These are phyloP conservation scores for Debaryomyces tyrocola DNA, from an alignment of 805 yeast genomes.

Conservation along the genomic window DNA sequence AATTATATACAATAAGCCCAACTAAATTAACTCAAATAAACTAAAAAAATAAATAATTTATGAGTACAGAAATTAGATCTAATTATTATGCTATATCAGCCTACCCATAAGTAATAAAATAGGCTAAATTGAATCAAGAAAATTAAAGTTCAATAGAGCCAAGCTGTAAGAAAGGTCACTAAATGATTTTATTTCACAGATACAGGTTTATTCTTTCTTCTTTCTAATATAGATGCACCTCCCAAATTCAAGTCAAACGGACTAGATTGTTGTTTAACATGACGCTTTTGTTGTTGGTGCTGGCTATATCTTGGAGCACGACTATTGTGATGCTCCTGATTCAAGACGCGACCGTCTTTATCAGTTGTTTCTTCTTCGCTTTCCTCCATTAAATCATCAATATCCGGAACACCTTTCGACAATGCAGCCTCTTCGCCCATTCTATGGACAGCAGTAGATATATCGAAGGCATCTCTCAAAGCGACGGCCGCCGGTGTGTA, in stretches of 20 bases:
- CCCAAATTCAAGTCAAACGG: constrained; percentile 47
- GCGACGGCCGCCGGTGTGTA: constrained; percentile 78
- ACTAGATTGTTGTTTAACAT: neutral
- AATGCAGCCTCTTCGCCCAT: constrained; percentile 64
- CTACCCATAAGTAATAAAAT: neutral
- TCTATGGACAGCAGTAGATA: constrained; percentile 83
- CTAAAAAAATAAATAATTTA: neutral
- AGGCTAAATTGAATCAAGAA: neutral
- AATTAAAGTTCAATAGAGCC: neutral
- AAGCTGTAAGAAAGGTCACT: neutral
- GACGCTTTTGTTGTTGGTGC: constrained; percentile 1
- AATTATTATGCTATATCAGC: neutral
- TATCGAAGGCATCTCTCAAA: constrained; percentile 82
- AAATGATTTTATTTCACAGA: constrained; percentile 6
- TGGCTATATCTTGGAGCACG: constrained; percentile 9
- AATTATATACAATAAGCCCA: neutral
- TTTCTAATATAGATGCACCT: constrained; percentile 54
- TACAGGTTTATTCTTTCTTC: constrained; percentile 31
- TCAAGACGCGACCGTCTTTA: constrained; percentile 10
- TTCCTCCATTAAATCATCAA: constrained; percentile 36
- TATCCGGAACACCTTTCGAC: constrained; percentile 14
- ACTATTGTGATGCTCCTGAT: neutral
- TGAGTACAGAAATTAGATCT: neutral
- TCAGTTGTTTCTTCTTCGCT: constrained; percentile 24
- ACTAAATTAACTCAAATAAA: neutral